phyloP scores from a whole-genome alignment of 1,284 basidiomycete species.

The Puccinia horiana region DNA sequence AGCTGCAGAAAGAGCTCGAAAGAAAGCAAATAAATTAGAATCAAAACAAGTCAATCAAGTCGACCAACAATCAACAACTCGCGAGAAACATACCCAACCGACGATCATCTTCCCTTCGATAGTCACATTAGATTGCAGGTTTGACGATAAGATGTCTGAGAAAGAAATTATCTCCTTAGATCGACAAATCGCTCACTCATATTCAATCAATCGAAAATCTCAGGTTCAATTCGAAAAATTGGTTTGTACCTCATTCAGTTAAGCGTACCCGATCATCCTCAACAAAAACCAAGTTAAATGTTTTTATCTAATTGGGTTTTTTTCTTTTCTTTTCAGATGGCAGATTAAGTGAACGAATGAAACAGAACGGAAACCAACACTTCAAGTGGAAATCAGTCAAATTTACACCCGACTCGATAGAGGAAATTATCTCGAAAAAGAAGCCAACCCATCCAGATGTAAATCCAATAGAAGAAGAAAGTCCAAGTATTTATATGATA shows the following conservation, averaged over 20 bases:
- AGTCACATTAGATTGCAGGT: conserved; percentile 85
- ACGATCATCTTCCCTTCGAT: conserved; percentile 66
- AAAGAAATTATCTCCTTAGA: conserved; percentile 61
- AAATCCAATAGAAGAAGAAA: conserved; percentile 50
- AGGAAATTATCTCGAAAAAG: conserved; percentile 39
- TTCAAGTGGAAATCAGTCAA: conserved; percentile 20
- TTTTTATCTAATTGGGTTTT: not conserved
- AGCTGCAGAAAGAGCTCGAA: conserved; percentile 19
- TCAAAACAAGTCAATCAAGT: not conserved
- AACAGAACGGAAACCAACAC: conserved; percentile 30
- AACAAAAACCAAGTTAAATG: not conserved
- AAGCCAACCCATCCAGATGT: conserved; percentile 4
- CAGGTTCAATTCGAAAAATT: conserved; percentile 4
- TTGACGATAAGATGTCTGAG: conserved; percentile 90
- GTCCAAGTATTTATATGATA: too few species aligned
- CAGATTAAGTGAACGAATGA: conserved; percentile 24
- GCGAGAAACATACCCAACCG: not conserved
- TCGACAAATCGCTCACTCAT: conserved; percentile 42
- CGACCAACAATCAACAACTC: not conserved
- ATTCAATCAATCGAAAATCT: conserved; percentile 31
- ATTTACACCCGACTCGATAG: not conserved
- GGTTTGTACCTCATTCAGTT: conserved; percentile 44
- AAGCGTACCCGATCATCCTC: not conserved
- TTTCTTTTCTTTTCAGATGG: conserved; percentile 20
- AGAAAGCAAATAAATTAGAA: conserved; percentile 21